A percentile compares a stretch with the other conserved stretches of the same genome.
Evolutionary conservation across 1,139 yeast species (phyloP).

Genomic region (Protomyces lactucae-debilis): DNA sequence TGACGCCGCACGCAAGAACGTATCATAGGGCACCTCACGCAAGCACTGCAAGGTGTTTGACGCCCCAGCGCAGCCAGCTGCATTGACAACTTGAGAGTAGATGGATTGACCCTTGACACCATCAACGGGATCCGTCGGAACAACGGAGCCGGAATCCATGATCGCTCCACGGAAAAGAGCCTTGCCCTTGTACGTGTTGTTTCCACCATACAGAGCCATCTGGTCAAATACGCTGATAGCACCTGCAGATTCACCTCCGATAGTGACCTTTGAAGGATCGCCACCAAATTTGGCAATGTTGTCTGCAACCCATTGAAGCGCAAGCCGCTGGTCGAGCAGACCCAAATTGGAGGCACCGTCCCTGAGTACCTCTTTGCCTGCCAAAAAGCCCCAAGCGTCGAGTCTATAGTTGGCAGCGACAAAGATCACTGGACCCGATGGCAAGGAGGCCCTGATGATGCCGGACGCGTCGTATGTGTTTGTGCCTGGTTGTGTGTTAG

Average conservation of each 20-base stretch:
- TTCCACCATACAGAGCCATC: background rate
- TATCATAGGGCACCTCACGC: background rate
- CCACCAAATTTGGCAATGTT: slow-evolving; percentile 42
- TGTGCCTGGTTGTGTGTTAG: slow-evolving; percentile 4
- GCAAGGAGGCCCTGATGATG: background rate
- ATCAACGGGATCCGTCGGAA: background rate
- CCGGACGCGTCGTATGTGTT: background rate
- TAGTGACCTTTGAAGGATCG: slow-evolving; percentile 37
- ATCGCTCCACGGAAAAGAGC: slow-evolving; percentile 2
- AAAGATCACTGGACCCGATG: slow-evolving; percentile 33
- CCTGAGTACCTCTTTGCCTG: slow-evolving; percentile 6
- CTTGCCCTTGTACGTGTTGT: slow-evolving; percentile 3
- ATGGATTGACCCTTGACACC: background rate
- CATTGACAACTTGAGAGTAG: background rate
- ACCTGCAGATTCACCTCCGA: slow-evolving; percentile 15
- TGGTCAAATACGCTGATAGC: slow-evolving; percentile 3
- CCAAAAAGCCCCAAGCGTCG: slow-evolving; percentile 39
- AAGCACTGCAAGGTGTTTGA: background rate
- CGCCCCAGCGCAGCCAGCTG: background rate
- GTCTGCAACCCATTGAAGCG: slow-evolving; percentile 41
- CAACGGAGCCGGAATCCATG: background rate
- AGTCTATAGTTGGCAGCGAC: slow-evolving; percentile 38
- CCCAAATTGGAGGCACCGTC: slow-evolving; percentile 37
- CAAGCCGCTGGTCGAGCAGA: slow-evolving; percentile 39
- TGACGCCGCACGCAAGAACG: background rate